These are phyloP conservation scores for Talaromyces stipitatus DNA, from an alignment of 495 filamentous ascomycete species.

Conservation along the genomic window DNA sequence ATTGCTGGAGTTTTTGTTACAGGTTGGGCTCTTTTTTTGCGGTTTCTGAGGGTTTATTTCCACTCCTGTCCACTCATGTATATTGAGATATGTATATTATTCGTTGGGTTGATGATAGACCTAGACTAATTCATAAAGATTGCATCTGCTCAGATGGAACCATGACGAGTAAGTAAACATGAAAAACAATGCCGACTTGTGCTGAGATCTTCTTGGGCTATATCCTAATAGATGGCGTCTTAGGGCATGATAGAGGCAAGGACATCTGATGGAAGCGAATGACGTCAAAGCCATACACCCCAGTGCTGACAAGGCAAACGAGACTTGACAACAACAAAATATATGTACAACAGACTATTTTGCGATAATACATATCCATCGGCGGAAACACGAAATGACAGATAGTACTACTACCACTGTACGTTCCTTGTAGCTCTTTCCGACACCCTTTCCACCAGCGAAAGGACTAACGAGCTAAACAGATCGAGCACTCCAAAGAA, in stretches of 20 bases:
- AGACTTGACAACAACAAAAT: not conserved
- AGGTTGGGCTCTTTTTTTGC: not conserved
- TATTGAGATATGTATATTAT: not conserved
- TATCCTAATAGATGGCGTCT: too few relatives aligned
- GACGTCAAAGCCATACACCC: not conserved
- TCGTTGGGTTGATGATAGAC: not conserved
- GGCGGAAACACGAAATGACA: not conserved
- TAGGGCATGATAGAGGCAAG: not conserved
- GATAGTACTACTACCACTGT: not conserved
- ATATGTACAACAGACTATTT: too few relatives aligned
- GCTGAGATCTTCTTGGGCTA: too few relatives aligned
- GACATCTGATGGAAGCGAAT: not conserved
- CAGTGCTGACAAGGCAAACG: not conserved
- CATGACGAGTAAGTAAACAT: too few relatives aligned
- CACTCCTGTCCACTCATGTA: not conserved
- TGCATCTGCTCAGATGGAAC: too few relatives aligned
- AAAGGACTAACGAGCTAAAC: not conserved
- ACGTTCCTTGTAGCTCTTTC: not conserved
- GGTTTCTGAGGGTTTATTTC: not conserved
- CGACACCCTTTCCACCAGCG: not conserved
- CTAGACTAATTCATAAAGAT: not conserved
- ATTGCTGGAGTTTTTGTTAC: slow-evolving; percentile 2
- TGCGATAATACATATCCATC: not conserved
- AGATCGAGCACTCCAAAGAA: slow-evolving; percentile 27
- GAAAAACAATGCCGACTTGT: too few relatives aligned